Evolutionary conservation across 495 filamentous ascomycete genomes (phyloP).

Genomic region (Daldinia loculata): DNA sequence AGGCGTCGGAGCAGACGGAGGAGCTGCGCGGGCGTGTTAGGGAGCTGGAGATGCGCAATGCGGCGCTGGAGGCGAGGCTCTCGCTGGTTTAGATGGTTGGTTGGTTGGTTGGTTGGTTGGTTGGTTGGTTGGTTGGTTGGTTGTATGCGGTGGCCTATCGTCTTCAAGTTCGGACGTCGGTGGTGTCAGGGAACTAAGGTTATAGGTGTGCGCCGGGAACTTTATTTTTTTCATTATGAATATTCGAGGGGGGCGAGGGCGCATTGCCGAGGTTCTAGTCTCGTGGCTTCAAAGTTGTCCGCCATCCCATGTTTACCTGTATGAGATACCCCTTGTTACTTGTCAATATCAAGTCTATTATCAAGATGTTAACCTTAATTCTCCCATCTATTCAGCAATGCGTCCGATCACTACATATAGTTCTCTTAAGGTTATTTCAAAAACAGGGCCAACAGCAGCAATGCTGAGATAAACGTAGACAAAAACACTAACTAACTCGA

Average conservation of each 20-base stretch:
- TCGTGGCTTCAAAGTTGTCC: too few relatives aligned
- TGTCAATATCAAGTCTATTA: neutral
- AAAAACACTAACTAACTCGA: neutral
- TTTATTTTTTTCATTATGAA: neutral
- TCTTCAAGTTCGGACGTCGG: constrained; percentile 4
- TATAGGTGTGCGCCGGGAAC: constrained; percentile 26
- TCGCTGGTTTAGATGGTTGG: constrained; percentile 16
- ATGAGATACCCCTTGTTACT: neutral
- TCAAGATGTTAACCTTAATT: neutral
- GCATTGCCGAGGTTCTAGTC: neutral
- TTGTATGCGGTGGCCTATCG: too few relatives aligned
- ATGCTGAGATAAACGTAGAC: neutral
- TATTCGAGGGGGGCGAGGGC: neutral
- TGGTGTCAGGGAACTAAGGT: constrained; percentile 26
- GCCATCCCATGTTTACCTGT: constrained; percentile 7
- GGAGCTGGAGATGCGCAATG: constrained; percentile 57
- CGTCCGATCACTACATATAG: neutral
- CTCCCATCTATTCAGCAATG: neutral
- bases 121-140: neutral
- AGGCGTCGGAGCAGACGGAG: constrained; percentile 59
- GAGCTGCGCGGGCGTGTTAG: constrained; percentile 52
- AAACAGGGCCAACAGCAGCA: neutral
- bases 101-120: neutral
- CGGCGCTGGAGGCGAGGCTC: constrained; percentile 52
- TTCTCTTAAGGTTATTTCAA: neutral